Conservation (phyloP, 768 basidiomycete genomes). For the Russula brevipes region DNA sequence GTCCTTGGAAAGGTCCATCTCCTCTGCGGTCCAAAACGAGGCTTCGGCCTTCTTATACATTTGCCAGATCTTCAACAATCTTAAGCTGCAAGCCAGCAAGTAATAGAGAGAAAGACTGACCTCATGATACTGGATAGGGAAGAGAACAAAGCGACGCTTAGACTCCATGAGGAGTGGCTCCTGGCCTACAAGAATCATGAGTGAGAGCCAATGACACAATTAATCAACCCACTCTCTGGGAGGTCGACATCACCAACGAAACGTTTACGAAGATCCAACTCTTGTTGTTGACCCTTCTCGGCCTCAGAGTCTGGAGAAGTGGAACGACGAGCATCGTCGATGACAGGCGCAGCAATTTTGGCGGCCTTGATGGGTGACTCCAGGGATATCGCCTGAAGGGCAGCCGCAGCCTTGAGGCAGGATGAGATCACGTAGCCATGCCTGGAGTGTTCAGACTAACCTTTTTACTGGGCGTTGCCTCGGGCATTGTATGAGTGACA, state of each 20-base stretch:
- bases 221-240: slow-evolving; percentile 37
- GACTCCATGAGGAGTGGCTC: slow-evolving; percentile 80
- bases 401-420: slow-evolving; percentile 30
- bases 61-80: slow-evolving; percentile 70
- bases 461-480: slow-evolving; percentile 38
- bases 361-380: slow-evolving; percentile 31
- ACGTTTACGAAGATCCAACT: slow-evolving; percentile 27
- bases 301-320: slow-evolving; percentile 21
- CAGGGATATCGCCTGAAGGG: slow-evolving; percentile 31
- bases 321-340: slow-evolving; percentile 28
- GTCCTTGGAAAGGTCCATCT: slow-evolving; percentile 87
- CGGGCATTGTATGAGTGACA: slow-evolving; percentile 25
- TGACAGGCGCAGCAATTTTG: slow-evolving; percentile 15
- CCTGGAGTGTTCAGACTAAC: slow-evolving; percentile 14
- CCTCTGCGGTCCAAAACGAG: slow-evolving; percentile 91
- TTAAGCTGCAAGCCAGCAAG: background rate
- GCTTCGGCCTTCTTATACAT: slow-evolving; percentile 95
- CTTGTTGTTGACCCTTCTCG: slow-evolving; percentile 17
- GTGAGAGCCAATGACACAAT: background rate
- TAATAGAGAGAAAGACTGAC: slow-evolving; percentile 38
- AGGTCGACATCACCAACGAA: slow-evolving; percentile 55
- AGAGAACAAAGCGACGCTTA: slow-evolving; percentile 80
- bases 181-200: slow-evolving; percentile 40
- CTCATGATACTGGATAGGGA: slow-evolving; percentile 90
- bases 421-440: slow-evolving; percentile 1